Percentiles rank a stretch among this genome's conserved stretches.
Evolutionary conservation across 345 rosid genomes (phyloP).

Genomic region (Brassica carinata): DNA sequence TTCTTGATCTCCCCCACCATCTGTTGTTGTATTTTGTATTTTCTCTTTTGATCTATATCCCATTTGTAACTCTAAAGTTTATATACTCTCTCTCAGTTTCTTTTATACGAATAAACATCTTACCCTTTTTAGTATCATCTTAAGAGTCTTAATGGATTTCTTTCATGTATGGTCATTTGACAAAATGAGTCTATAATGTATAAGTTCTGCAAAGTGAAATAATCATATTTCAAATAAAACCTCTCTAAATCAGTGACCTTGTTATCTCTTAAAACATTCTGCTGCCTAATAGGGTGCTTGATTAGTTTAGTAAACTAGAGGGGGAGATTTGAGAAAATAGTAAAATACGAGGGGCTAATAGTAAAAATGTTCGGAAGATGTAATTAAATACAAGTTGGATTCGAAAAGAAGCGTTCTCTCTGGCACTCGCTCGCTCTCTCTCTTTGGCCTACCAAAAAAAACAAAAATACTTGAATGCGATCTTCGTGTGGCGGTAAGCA

Average conservation of each 20-base stretch:
- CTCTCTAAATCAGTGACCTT: neutral
- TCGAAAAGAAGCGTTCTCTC: neutral
- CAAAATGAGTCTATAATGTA: neutral
- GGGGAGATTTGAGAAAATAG: neutral
- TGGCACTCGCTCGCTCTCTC: neutral
- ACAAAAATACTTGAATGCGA: neutral
- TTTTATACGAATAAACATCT: constrained; percentile 12
- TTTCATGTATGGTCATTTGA: neutral
- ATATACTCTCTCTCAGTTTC: neutral
- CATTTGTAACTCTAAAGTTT: neutral
- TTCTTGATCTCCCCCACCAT: neutral
- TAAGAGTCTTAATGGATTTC: neutral
- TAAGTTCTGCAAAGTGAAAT: neutral
- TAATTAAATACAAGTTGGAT: neutral
- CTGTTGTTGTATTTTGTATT: constrained; percentile 17
- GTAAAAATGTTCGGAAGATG: neutral
- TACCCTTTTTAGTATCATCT: neutral
- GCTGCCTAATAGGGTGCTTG: neutral
- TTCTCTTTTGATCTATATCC: constrained; percentile 23
- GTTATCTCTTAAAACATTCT: neutral
- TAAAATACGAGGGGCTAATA: neutral
- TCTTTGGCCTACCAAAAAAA: neutral
- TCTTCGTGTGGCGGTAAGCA: neutral
- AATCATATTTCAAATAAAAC: neutral
- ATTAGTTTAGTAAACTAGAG: neutral